A percentile compares a stretch with the other conserved stretches of the same genome.
Evolutionary conservation across 202 grass and related monocot genomes (phyloP).

Genomic region (Digitaria exilis): DNA sequence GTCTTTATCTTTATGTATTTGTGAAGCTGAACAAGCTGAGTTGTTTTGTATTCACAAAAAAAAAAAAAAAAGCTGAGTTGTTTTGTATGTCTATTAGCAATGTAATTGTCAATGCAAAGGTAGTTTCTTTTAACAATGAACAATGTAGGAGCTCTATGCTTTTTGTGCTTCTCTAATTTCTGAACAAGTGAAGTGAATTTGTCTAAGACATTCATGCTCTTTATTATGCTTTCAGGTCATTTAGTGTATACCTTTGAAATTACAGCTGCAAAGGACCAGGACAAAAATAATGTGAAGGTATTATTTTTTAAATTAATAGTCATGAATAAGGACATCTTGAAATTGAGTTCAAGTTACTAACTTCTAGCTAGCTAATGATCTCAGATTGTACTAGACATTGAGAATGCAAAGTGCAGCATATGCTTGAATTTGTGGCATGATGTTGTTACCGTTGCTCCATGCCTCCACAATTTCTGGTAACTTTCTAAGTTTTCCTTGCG

Average conservation of each 20-base stretch:
- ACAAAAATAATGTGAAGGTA: conserved; percentile 74
- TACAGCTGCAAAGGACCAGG: conserved; percentile 43
- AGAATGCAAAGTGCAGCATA: conserved; percentile 99
- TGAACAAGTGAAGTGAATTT: conserved; percentile 15
- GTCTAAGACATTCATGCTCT: conserved; percentile 12
- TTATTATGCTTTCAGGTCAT: conserved; percentile 58
- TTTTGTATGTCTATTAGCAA: conserved; percentile 15
- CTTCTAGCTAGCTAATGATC: conserved; percentile 31
- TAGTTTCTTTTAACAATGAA: background rate
- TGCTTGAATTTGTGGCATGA: conserved; percentile 98
- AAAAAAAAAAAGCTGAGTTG: background rate
- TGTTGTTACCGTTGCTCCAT: conserved; percentile 96
- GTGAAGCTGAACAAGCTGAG: conserved; percentile 3
- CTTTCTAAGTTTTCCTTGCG: conserved; percentile 21
- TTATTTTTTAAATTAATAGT: conserved; percentile 24
- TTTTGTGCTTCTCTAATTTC: background rate
- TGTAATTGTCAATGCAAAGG: background rate
- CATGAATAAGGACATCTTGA: conserved; percentile 8
- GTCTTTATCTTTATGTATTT: background rate
- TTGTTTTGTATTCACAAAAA: background rate
- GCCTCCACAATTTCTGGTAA: conserved; percentile 98
- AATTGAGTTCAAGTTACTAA: conserved; percentile 36
- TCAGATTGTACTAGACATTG: conserved; percentile 82
- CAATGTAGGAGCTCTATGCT: background rate
- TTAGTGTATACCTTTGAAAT: conserved; percentile 83